Conservation (phyloP, 2,329 filamentous ascomycete genomes). For the Zarea fungicola region DNA sequence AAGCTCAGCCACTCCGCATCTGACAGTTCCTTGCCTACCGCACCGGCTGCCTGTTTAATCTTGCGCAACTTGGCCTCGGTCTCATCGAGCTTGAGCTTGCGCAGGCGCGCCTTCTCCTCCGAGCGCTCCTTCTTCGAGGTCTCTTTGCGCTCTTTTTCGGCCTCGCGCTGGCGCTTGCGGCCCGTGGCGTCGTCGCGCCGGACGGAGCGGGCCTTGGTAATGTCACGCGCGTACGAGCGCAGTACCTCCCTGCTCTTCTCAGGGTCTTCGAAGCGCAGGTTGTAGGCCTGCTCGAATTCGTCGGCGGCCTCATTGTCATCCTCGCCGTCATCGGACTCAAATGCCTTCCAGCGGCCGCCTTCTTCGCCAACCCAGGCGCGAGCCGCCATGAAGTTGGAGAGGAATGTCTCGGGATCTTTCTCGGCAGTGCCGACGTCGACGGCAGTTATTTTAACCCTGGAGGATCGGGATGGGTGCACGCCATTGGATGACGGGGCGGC, state of each 20-base stretch:
- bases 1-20: conserved; percentile 82
- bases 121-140: conserved; percentile 70
- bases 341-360: conserved; percentile 65
- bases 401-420: conserved; percentile 82
- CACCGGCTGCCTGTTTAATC: conserved; percentile 84
- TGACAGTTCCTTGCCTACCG: conserved; percentile 59
- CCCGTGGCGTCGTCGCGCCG: conserved; percentile 75
- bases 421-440: conserved; percentile 70
- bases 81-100: conserved; percentile 86
- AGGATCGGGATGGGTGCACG: conserved; percentile 51
- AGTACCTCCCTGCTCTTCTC: conserved; percentile 81
- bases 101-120: conserved; percentile 75
- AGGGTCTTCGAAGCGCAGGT: conserved; percentile 92
- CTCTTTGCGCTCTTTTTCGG: conserved; percentile 72
- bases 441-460: conserved; percentile 45
- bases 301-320: conserved; percentile 73
- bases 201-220: conserved; percentile 75
- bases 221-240: conserved; percentile 82
- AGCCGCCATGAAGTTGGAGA: conserved; percentile 93
- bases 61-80: conserved; percentile 79
- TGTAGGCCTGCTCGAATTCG: conserved; percentile 87
- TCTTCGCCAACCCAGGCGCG: conserved; percentile 79
- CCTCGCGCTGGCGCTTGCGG: conserved; percentile 72
- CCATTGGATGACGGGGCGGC: conserved; percentile 35
- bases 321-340: conserved; percentile 92